Evolutionary conservation across 2,329 filamentous ascomycete genomes (phyloP).

Genomic region (Trichoderma semiorbis): DNA sequence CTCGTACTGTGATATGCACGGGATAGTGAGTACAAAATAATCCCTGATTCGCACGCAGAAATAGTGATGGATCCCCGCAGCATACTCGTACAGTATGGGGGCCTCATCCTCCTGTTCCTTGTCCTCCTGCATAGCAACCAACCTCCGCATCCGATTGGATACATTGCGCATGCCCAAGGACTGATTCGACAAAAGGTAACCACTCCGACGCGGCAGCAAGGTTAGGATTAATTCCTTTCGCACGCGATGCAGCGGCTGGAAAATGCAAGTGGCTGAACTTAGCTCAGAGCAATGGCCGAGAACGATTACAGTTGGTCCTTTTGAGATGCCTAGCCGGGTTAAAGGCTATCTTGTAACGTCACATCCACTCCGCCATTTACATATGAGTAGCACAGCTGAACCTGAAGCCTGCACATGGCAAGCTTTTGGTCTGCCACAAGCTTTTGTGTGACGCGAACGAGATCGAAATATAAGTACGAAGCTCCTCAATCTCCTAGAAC

Average conservation of each 20-base stretch:
- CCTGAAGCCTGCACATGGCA: not conserved
- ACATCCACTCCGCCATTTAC: constrained; percentile 13
- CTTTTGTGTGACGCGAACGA: not conserved
- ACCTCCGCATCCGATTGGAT: not conserved
- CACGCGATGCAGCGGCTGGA: not conserved
- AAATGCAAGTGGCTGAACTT: constrained; percentile 2
- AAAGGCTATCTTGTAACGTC: constrained; percentile 18
- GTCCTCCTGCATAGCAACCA: not conserved
- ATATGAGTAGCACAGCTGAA: not conserved
- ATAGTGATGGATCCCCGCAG: not conserved
- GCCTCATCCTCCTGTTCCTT: not conserved
- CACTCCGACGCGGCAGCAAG: not conserved
- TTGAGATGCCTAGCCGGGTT: constrained; percentile 14
- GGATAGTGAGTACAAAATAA: not conserved
- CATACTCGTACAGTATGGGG: not conserved
- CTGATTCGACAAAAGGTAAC: not conserved
- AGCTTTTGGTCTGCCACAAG: not conserved
- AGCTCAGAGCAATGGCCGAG: constrained; percentile 6
- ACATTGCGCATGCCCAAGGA: not conserved
- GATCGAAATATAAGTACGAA: not conserved
- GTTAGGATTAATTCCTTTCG: not conserved
- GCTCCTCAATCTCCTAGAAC: not conserved
- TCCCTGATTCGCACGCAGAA: not conserved
- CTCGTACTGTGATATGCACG: not conserved
- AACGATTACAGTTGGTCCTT: not conserved